A percentile compares a stretch with the other conserved stretches of the same genome.
Evolutionary conservation across 768 basidiomycete genomes (phyloP).

Genomic region (Zangia roseola): DNA sequence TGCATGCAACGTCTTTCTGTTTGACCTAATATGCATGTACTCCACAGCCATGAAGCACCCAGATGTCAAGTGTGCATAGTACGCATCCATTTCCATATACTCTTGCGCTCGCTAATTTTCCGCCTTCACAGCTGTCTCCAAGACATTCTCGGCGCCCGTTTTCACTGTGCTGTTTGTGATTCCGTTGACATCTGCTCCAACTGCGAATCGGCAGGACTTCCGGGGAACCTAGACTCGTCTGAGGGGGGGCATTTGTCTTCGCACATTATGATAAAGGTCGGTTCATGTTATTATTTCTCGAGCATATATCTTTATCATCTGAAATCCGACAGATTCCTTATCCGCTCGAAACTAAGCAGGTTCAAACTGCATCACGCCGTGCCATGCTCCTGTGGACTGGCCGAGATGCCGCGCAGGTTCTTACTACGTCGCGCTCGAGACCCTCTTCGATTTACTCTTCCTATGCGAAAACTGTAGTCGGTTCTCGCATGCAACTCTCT

Average conservation of each 20-base stretch:
- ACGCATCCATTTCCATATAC: slow-evolving; percentile 30
- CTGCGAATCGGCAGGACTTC: slow-evolving; percentile 83
- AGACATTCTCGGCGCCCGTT: slow-evolving; percentile 89
- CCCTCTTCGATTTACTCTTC: slow-evolving; percentile 60
- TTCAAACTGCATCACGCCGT: slow-evolving; percentile 70
- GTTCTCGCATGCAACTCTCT: slow-evolving; percentile 39
- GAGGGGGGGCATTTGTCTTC: slow-evolving; percentile 80
- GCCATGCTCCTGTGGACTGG: slow-evolving; percentile 77
- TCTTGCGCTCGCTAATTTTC: background rate
- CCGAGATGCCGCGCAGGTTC: slow-evolving; percentile 66
- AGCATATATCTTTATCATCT: background rate
- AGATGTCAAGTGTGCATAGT: slow-evolving; percentile 87
- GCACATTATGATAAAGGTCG: slow-evolving; percentile 93
- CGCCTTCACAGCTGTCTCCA: slow-evolving; percentile 65
- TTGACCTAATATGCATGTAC: slow-evolving; percentile 1
- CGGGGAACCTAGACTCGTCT: slow-evolving; percentile 74
- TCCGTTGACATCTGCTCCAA: slow-evolving; percentile 84
- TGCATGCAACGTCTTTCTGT: background rate
- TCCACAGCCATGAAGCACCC: slow-evolving; percentile 68
- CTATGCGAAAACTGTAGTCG: slow-evolving; percentile 68
- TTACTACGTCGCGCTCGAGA: slow-evolving; percentile 46
- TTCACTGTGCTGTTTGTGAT: slow-evolving; percentile 89
- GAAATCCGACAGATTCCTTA: slow-evolving; percentile 67
- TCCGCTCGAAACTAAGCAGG: slow-evolving; percentile 70
- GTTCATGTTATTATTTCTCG: background rate